Base-by-base conservation (phyloP, 1,284 basidiomycete species). In the Mycena citricolor region DNA sequence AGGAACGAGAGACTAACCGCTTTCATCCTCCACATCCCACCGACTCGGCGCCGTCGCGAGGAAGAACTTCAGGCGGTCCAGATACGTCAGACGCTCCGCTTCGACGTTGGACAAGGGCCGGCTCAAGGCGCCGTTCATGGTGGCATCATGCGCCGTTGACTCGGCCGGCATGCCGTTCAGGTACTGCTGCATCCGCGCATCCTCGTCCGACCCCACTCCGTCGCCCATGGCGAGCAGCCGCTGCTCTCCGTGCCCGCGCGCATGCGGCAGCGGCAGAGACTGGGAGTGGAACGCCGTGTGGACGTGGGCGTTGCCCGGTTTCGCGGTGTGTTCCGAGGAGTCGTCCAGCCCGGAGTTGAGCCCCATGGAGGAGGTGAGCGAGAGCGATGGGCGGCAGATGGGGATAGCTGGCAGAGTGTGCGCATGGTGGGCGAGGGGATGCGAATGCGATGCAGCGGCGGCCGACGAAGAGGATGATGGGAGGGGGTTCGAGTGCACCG, bases 1-100 rank as follows among this genome's bases (percentile, higher is more conserved):
- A 16, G 4, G 7, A 22, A 5, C 30, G 28, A 17, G 11, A 33
- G 34, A 31, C 49, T 44, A 42, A 44, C 47, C 43, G 46, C 35
- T 44, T 13, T 54, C 54, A 21, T 54, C 56, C 31, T 61, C 42
- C 34, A 59, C 57, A 56, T 72, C 72, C 86, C 85, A 89, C 42
- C 77, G 73, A 4, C 80, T 80, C 0, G 86, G 87, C 0, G 86
- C 91, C 1, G 90, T 94, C 11, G 90, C 87, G 30, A 94, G 79
- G 67, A 94, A 94, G 66, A 82, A 84, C 66, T 90, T 90, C 64
- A 90, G 83, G 17, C 79, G 65, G 57, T 90, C 86, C 26, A 90
- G 74, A 50, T 83, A 74, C n/a, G 76, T 74, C 32, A 90, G 70
- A 30, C 79, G 73, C 23, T 86, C 83, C 47, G 80, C 76, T 61